phyloP scores from a whole-genome alignment of 768 basidiomycete genomes.

The Trametes cubensis region DNA sequence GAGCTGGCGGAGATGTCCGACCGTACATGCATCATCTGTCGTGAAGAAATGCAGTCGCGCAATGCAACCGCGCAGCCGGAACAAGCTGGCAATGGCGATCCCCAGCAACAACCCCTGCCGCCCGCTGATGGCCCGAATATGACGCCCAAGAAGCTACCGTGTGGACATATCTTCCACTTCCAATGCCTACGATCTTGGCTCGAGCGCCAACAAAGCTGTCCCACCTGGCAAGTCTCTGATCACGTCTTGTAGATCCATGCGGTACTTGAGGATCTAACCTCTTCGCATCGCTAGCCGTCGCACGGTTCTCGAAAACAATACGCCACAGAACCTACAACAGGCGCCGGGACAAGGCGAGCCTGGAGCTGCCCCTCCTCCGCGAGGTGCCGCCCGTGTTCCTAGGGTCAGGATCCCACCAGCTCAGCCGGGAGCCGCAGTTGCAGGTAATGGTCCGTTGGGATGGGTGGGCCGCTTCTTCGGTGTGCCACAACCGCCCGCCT shows the following conservation, averaged over 20 bases:
- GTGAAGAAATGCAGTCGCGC: conserved; percentile 84
- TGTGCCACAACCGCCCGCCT: conserved; percentile 47
- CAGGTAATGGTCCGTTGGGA: conserved; percentile 34
- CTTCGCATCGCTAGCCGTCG: conserved; percentile 56
- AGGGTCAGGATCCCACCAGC: conserved; percentile 30
- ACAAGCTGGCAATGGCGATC: conserved; percentile 27
- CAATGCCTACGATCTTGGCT: conserved; percentile 97
- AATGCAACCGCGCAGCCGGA: conserved; percentile 22
- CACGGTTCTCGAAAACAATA: conserved; percentile 64
- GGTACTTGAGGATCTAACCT: not conserved
- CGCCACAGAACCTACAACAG: conserved; percentile 23
- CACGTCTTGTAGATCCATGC: conserved; percentile 3
- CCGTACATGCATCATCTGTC: conserved; percentile 95
- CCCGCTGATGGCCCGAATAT: conserved; percentile 79
- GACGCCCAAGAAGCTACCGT: conserved; percentile 94
- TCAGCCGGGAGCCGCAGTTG: conserved; percentile 32
- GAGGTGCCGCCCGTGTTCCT: conserved; percentile 30
- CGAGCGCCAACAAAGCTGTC: conserved; percentile 97
- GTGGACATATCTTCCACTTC: conserved; percentile 98
- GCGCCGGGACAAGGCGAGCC: conserved; percentile 23
- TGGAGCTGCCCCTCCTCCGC: conserved; percentile 29
- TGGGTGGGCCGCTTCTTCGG: conserved; percentile 62
- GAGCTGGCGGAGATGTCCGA: conserved; percentile 84
- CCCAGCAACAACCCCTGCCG: conserved; percentile 28
- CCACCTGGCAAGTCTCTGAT: conserved; percentile 77